Base-by-base conservation (phyloP, 164 flowering plant species). In the Berberis thunbergii region DNA sequence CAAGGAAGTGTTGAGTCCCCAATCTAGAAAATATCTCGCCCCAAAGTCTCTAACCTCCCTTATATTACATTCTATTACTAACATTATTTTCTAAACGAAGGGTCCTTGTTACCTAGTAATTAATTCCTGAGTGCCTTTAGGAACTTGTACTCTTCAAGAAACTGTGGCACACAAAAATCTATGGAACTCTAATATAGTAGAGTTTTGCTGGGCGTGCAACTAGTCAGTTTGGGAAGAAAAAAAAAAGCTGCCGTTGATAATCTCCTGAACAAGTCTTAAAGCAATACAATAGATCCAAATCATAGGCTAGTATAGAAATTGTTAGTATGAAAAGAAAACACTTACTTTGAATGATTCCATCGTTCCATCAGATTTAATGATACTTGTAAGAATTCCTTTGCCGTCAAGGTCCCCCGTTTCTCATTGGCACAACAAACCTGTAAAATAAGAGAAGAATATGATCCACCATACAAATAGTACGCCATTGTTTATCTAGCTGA, bases 361-460 rank as follows among this genome's bases (percentile, higher is more conserved):
- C 44, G 98, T 90, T 65, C 98, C 97, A 64, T 82, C 87, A 60
- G 79, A 3, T 59, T 61, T 68, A 64, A 93, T 39, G 39, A 90
- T 61, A 60, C 80, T 74, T 38, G 90, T 73, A 41, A 93, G 89
- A 80, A 87, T 57, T 50, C 94, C 96, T 78, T 81, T 85, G 77
- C 81, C 71, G 54, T 84, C 98, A 8, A 90, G 94, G 44, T 87
- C 98, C 63, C 63, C 98, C 97, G 68, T 90, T 93, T 69, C 75
- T 79, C 98, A 93, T 86, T 7, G 98, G 84, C 67, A 93, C 94
- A 57, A 93, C 58, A 66, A 74, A 88, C 78, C 98, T 93, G 69
- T 7, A 59, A 76, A 44, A 63, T 49, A 65, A 41, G 45, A 68
- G 69, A 45, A 61, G 13, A 11, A 1, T 55, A 54, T 55, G 8